Evolutionary conservation across 441 rosid genomes (phyloP).

Genomic region (Cnidoscolus chayamansa): DNA sequence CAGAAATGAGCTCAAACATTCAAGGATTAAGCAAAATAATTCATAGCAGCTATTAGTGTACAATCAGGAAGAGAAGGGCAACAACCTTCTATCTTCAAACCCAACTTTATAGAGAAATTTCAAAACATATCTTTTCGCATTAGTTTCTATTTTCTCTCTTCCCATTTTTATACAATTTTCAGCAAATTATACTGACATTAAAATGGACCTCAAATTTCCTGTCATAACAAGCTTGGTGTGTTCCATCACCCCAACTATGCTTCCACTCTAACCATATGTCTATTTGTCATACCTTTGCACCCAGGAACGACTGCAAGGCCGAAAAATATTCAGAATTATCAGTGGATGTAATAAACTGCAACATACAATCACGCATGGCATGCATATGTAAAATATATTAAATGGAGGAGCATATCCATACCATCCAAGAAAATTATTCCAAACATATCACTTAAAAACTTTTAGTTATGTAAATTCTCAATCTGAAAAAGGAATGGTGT

Average conservation of each 20-base stretch:
- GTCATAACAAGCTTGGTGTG: constrained; percentile 13
- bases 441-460: background rate
- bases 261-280: constrained; percentile 14
- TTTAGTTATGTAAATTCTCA: background rate
- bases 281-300: constrained; percentile 43
- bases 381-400: background rate
- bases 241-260: constrained; percentile 8
- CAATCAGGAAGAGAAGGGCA: constrained; percentile 25
- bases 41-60: constrained; percentile 34
- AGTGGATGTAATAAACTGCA: background rate
- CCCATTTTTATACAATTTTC: constrained; percentile 42
- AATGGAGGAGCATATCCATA: background rate
- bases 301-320: constrained; percentile 50
- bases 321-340: constrained; percentile 1
- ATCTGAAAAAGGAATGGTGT: background rate
- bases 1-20: constrained; percentile 12
- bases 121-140: constrained; percentile 25
- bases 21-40: constrained; percentile 14
- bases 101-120: constrained; percentile 23
- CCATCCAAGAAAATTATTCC: background rate
- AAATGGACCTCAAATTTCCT: constrained; percentile 30
- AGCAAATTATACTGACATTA: constrained; percentile 30
- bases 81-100: constrained; percentile 30
- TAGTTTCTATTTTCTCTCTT: constrained; percentile 27
- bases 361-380: background rate